Percentiles rank a stretch among this genome's conserved stretches.
Evolutionary conservation across 768 basidiomycete genomes (phyloP).

Genomic region (Pleurotus ostreatus): DNA sequence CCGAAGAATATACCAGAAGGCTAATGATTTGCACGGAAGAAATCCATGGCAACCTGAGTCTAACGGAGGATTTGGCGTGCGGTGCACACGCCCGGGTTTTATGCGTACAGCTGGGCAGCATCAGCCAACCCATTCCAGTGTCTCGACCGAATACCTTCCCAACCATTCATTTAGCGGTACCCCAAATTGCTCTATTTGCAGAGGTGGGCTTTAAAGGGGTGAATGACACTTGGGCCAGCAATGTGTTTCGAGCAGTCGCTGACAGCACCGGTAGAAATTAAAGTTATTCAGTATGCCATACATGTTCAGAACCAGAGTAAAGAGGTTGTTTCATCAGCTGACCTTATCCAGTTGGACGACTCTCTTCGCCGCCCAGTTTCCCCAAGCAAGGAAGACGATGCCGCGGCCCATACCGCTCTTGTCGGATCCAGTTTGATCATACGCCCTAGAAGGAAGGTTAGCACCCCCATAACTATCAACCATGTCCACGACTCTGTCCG

Average conservation of each 20-base stretch:
- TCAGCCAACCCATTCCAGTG: too few relatives aligned
- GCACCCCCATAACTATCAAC: slow-evolving; percentile 76
- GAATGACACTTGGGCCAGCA: too few relatives aligned
- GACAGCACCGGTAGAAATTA: slow-evolving; percentile 74
- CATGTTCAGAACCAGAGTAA: neutral
- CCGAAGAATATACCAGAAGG: too few relatives aligned
- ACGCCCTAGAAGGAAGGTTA: slow-evolving; percentile 40
- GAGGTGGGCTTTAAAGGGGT: too few relatives aligned
- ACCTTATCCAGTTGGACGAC: slow-evolving; percentile 76
- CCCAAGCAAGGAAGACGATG: slow-evolving; percentile 84
- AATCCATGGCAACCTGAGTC: too few relatives aligned
- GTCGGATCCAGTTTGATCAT: slow-evolving; percentile 25
- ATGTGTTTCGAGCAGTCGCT: slow-evolving; percentile 23
- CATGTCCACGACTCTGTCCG: slow-evolving; percentile 71
- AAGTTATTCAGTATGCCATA: slow-evolving; percentile 12
- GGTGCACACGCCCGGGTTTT: too few relatives aligned
- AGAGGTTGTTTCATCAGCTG: slow-evolving; percentile 13
- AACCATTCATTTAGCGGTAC: too few relatives aligned
- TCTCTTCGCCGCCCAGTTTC: slow-evolving; percentile 80
- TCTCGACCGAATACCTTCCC: too few relatives aligned
- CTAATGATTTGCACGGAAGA: too few relatives aligned
- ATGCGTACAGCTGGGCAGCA: too few relatives aligned
- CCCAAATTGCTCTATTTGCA: too few relatives aligned
- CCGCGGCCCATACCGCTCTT: slow-evolving; percentile 61
- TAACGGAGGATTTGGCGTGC: too few relatives aligned